Evolutionary conservation across 768 basidiomycete genomes (phyloP).

Genomic region (Collybia sp.): DNA sequence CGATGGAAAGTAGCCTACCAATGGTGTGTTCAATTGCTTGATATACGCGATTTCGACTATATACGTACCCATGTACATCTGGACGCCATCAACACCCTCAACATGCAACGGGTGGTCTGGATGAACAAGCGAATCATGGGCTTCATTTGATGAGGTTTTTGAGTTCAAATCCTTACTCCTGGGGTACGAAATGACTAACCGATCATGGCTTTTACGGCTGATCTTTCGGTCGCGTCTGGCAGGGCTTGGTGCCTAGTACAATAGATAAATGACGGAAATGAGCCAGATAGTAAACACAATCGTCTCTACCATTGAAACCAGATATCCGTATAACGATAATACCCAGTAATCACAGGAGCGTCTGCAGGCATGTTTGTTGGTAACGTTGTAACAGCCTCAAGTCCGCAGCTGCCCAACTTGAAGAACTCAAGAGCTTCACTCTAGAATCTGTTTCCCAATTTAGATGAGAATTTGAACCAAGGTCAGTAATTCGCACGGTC

Average conservation of each 20-base stretch:
- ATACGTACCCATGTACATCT: conserved; percentile 61
- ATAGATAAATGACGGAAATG: neutral
- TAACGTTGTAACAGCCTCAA: conserved; percentile 3
- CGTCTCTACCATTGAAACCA: conserved; percentile 68
- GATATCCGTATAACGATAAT: conserved; percentile 83
- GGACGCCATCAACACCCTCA: conserved; percentile 59
- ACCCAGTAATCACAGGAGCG: conserved; percentile 54
- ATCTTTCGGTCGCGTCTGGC: conserved; percentile 53
- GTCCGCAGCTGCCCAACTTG: neutral
- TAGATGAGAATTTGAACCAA: no score
- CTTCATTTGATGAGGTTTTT: conserved; percentile 15
- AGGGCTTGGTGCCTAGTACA: conserved; percentile 50
- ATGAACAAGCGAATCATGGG: conserved; percentile 66
- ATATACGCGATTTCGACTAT: neutral
- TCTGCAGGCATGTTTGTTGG: conserved; percentile 17
- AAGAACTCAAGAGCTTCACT: neutral
- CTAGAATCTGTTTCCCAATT: no score
- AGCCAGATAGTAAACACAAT: no score
- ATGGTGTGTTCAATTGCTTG: neutral
- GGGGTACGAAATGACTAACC: conserved; percentile 21
- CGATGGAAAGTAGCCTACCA: conserved; percentile 56
- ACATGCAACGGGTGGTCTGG: conserved; percentile 68
- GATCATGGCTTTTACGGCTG: conserved; percentile 64
- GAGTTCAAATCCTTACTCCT: neutral
- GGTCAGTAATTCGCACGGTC: neutral